These are phyloP conservation scores for Vigna mungo DNA, from an alignment of 306 rosid species.

Conservation along the genomic window DNA sequence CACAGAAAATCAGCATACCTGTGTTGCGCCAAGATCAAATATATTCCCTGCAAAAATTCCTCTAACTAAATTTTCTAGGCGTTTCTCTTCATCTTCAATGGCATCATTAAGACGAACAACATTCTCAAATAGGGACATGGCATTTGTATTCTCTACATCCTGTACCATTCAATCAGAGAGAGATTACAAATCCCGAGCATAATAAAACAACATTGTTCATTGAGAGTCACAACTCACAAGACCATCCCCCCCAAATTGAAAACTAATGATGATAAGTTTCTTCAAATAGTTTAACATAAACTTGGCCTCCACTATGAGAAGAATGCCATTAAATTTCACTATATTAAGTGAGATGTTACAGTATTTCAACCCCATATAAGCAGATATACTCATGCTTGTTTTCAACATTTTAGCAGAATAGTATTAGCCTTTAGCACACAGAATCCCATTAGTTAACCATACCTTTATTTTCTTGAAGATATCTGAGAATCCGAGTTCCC, in stretches of 20 bases:
- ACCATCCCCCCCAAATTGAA: constrained; percentile 12
- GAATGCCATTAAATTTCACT: neutral
- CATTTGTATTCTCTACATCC: constrained; percentile 95
- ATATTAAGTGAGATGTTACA: constrained; percentile 15
- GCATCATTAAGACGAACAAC: constrained; percentile 78
- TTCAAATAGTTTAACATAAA: constrained; percentile 36
- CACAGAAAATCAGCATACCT: constrained; percentile 57
- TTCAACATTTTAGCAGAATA: constrained; percentile 23
- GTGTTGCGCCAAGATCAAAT: constrained; percentile 95
- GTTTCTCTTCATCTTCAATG: constrained; percentile 84
- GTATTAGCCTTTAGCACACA: neutral
- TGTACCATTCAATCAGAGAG: constrained; percentile 36
- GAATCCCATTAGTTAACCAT: constrained; percentile 29
- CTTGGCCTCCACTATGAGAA: constrained; percentile 11
- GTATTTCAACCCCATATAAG: constrained; percentile 10
- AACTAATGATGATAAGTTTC: constrained; percentile 2
- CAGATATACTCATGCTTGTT: constrained; percentile 23
- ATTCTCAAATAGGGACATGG: constrained; percentile 72
- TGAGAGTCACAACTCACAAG: constrained; percentile 22
- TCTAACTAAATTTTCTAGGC: constrained; percentile 79
- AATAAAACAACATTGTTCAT: constrained; percentile 36
- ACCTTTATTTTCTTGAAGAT: constrained; percentile 97
- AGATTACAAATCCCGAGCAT: neutral
- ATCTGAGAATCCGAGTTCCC: constrained; percentile 86
- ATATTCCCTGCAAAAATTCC: constrained; percentile 96